Evolutionary conservation across 2,329 filamentous ascomycete species (phyloP), one percentile per base, ranked within the genome.

Genomic region (Nemania sp.): DNA sequence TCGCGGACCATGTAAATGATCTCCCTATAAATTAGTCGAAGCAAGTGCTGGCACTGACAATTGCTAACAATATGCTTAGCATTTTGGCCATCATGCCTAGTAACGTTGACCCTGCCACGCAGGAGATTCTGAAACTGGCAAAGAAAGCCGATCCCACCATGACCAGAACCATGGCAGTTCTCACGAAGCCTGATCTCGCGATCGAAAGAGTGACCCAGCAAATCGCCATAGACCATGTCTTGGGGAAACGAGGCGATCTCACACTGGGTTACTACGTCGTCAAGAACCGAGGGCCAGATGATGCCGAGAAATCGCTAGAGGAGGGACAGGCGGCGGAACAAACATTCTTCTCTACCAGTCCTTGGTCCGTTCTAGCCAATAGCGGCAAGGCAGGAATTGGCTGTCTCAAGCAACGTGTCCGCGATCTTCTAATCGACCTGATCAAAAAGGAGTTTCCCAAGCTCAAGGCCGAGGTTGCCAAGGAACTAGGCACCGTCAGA

Each of bases 171-270:
- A 72, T 73, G 71, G 71, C 67, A 2, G 70, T 74, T 17, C 71
- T 83, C 2, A 83, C 81, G 0, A 83, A 83, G 60, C 78, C 79
- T 0, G 87, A 90, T 58, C 73, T 87, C 0, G 79, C 81, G 0
- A 69, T 69, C 0, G 81, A 84, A 49, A 58, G 68, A 0, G 73
- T 73, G 0, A 78, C 72, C 0, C 72, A 79, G 25, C 67, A 72
- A 0, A 74, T 74, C 1, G 72, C 79, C 1, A 70, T 79, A 2
- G 74, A 82, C 3, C 75, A 81, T 0, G 73, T 83, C 0, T 47
- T 54, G 0, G 79, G 80, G 0, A 78, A 76, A 13, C 73, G 76
- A 2, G 73, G 74, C 1, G 68, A 77, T 1, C 70, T 83, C 0
- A 74, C 74, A 1, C 74, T 84, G 0, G 81, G 81, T 0, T 84